Conservation (phyloP, 2,329 filamentous ascomycete species). For the Clonostachys chloroleuca region DNA sequence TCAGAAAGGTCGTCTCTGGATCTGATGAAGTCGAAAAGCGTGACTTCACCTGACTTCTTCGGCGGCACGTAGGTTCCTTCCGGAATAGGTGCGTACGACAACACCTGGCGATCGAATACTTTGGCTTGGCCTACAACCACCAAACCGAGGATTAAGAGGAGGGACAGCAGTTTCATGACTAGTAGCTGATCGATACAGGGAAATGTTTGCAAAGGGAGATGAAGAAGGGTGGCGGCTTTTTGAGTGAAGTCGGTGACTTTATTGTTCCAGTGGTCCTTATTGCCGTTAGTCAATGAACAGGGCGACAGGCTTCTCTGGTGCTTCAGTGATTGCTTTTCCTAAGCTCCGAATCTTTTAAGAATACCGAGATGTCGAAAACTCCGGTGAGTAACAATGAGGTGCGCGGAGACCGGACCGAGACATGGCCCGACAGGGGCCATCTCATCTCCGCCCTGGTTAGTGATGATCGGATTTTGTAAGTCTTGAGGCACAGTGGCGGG, state of each 20-base stretch:
- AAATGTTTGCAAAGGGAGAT: neutral
- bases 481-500: neutral
- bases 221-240: neutral
- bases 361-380: neutral
- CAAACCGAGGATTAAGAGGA: neutral
- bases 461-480: neutral
- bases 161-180: neutral
- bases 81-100: neutral
- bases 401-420: neutral
- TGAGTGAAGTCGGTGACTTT: neutral
- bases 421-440: neutral
- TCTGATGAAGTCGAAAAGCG: neutral
- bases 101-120: neutral
- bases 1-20: neutral
- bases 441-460: neutral
- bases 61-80: neutral
- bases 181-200: neutral
- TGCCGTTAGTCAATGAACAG: neutral
- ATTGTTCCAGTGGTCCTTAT: neutral
- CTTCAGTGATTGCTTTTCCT: neutral
- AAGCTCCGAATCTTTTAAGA: neutral
- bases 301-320: neutral
- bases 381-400: neutral
- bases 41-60: neutral
- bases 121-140: neutral